These are phyloP conservation scores for Trichoderma citrinoviride DNA, from an alignment of 2,329 filamentous ascomycete species.

Conservation along the genomic window DNA sequence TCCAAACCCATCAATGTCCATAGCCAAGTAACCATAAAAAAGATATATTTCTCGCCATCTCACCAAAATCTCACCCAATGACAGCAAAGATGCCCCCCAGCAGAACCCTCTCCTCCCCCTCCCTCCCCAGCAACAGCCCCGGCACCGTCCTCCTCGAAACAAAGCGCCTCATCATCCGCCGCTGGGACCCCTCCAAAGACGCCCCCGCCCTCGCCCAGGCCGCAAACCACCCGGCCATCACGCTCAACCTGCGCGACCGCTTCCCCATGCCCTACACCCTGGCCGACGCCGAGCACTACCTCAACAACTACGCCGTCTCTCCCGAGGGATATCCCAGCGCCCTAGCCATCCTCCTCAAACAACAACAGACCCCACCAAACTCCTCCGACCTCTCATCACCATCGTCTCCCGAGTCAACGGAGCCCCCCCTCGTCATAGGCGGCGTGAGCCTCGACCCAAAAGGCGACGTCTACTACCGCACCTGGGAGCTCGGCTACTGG, in stretches of 20 bases:
- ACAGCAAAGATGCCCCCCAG: slow-evolving; percentile 1
- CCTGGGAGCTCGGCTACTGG: slow-evolving; percentile 51
- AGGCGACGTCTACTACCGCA: slow-evolving; percentile 41
- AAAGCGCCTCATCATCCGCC: slow-evolving; percentile 40
- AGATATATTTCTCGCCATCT: neutral
- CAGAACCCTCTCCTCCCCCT: slow-evolving; percentile 27
- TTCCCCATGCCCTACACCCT: slow-evolving; percentile 49
- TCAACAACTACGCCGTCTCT: slow-evolving; percentile 28
- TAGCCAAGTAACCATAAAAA: no score
- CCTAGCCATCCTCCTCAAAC: slow-evolving; percentile 38
- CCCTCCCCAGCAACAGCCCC: slow-evolving; percentile 29
- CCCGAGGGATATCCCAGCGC: slow-evolving; percentile 30
- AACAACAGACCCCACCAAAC: neutral
- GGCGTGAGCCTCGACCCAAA: slow-evolving; percentile 40
- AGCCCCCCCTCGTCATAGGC: slow-evolving; percentile 37
- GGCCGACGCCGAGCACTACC: slow-evolving; percentile 38
- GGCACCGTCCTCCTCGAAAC: slow-evolving; percentile 35
- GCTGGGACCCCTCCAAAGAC: slow-evolving; percentile 38
- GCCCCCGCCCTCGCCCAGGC: slow-evolving; percentile 34
- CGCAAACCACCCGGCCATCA: slow-evolving; percentile 41
- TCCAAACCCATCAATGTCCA: neutral
- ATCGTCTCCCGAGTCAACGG: neutral
- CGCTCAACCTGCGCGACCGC: slow-evolving; percentile 40
- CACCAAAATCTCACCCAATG: neutral
- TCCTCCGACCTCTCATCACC: no score